A percentile compares a stretch with the other conserved stretches of the same genome.
phyloP scores from a whole-genome alignment of 176 grass and related monocot species.

The Dactylis glomerata region DNA sequence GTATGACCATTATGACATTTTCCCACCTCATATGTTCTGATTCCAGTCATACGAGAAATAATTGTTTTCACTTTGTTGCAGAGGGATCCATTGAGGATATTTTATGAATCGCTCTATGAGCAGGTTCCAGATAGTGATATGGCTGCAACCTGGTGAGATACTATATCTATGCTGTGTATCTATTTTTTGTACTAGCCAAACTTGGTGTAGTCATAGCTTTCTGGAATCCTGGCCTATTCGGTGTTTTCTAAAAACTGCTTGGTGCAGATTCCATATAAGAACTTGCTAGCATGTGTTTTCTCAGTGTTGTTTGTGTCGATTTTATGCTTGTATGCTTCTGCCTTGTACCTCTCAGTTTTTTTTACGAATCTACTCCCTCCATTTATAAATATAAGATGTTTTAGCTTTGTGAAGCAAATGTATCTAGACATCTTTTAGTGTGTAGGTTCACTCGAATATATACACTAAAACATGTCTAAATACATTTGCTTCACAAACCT shows the following conservation, averaged over 20 bases:
- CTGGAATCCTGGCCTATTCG: not conserved
- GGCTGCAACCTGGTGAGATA: constrained; percentile 75
- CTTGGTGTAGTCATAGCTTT: constrained; percentile 11
- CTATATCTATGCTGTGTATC: not conserved
- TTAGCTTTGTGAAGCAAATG: too few relatives aligned
- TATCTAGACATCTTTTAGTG: too few relatives aligned
- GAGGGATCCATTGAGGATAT: constrained; percentile 94
- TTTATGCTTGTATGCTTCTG: not conserved
- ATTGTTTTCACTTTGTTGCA: constrained; percentile 35
- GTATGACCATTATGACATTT: constrained; percentile 46
- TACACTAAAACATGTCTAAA: too few relatives aligned
- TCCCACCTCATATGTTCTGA: constrained; percentile 11
- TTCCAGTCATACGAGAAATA: not conserved
- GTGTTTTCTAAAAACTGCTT: not conserved
- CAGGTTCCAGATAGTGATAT: constrained; percentile 89
- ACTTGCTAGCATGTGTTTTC: not conserved
- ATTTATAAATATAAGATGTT: too few relatives aligned
- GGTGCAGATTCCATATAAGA: not conserved
- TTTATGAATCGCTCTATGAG: constrained; percentile 87
- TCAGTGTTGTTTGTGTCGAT: not conserved
- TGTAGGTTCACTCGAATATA: too few relatives aligned
- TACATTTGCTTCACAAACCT: too few relatives aligned
- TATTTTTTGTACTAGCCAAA: not conserved
- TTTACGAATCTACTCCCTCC: not conserved
- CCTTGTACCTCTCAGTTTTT: not conserved